phyloP scores from a whole-genome alignment of 108 stramenopile genomes.

The Fragilariopsis cylindrus region DNA sequence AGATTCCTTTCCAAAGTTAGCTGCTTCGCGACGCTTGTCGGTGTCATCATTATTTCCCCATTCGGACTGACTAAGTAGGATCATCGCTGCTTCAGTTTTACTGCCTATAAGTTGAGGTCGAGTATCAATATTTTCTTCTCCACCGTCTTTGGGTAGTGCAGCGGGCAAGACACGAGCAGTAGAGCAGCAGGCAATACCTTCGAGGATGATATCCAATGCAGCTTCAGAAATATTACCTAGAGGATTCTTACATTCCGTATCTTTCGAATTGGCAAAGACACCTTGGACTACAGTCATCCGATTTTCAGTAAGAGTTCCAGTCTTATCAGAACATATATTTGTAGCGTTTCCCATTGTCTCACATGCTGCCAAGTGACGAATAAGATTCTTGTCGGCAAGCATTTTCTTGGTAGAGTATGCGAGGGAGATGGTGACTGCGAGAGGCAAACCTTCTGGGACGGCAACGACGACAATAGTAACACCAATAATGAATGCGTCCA shows the following conservation, averaged over 20 bases:
- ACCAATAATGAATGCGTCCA: constrained; percentile 89
- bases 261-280: constrained; percentile 50
- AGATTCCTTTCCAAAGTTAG: constrained; percentile 59
- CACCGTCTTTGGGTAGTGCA: constrained; percentile 25
- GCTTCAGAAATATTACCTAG: constrained; percentile 27
- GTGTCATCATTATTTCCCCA: constrained; percentile 55
- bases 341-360: constrained; percentile 98
- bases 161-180: constrained; percentile 52
- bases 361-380: constrained; percentile 92
- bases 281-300: constrained; percentile 84
- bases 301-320: constrained; percentile 87
- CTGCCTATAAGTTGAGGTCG: constrained; percentile 62
- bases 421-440: constrained; percentile 92
- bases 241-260: constrained; percentile 42
- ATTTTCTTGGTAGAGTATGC: constrained; percentile 91
- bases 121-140: constrained; percentile 39
- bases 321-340: constrained; percentile 95
- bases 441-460: constrained; percentile 94
- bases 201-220: constrained; percentile 49
- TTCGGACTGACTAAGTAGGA: constrained; percentile 49
- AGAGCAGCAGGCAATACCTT: constrained; percentile 65
- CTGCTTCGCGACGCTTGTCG: constrained; percentile 45
- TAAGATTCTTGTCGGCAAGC: constrained; percentile 89
- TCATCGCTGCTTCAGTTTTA: constrained; percentile 76
- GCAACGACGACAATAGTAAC: constrained; percentile 96